These are phyloP conservation scores for Coemansia sp. DNA, from an alignment of 192 early-diverging fungal genomes.

Conservation along the genomic window DNA sequence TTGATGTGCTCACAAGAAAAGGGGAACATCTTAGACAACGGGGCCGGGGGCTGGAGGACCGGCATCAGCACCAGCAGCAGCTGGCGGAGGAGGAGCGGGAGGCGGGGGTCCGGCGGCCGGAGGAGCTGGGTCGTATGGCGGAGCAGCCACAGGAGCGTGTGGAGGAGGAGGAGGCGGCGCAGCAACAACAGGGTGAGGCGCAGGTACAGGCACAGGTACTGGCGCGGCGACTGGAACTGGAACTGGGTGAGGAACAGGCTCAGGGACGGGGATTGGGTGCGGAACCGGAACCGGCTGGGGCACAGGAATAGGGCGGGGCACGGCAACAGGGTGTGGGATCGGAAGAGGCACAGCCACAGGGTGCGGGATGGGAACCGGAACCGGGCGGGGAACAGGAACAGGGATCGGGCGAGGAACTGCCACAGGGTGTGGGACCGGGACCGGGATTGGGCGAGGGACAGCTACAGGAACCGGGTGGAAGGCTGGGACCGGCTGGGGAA, in stretches of 20 bases:
- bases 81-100: not conserved
- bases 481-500: not conserved
- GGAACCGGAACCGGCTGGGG: not conserved
- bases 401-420: not conserved
- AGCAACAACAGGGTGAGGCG: conserved; percentile 1
- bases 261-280: conserved; percentile 9
- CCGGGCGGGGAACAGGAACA: conserved; percentile 1
- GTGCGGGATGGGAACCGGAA: conserved; percentile 15
- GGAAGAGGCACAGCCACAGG: conserved; percentile 19
- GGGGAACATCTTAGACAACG: not conserved
- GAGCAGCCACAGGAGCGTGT: conserved; percentile 13
- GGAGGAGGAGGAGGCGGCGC: conserved; percentile 9
- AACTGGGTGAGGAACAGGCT: conserved; percentile 5
- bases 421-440: conserved; percentile 1
- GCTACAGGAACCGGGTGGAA: not conserved
- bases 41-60: not conserved
- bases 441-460: not conserved
- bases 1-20: too few species aligned
- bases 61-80: not conserved
- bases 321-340: conserved; percentile 16
- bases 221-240: conserved; percentile 19
- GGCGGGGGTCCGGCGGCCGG: too few species aligned
- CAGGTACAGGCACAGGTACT: conserved; percentile 10
- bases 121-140: not conserved
- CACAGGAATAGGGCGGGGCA: conserved; percentile 16